Percentiles rank a stretch among this genome's conserved stretches.
These are phyloP conservation scores for Micromonas commoda DNA, from an alignment of 139 green algal species.

Conservation along the genomic window DNA sequence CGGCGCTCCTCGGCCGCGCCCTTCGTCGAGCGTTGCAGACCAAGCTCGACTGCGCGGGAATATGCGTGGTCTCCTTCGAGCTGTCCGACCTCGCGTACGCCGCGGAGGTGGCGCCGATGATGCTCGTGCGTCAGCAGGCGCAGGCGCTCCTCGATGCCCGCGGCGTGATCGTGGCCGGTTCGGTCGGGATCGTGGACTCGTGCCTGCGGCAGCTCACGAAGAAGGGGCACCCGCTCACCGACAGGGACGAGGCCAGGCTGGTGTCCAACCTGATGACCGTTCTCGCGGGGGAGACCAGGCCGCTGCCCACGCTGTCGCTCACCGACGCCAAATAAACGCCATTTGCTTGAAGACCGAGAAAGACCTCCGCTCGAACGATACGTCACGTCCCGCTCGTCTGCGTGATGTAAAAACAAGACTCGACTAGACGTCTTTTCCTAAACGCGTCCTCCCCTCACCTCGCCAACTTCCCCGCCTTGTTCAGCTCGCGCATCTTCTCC, in stretches of 20 bases:
- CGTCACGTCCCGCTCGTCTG: too few species aligned
- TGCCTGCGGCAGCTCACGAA: neutral
- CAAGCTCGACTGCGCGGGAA: neutral
- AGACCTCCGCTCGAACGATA: too few species aligned
- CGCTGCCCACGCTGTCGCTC: neutral
- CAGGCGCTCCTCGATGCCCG: neutral
- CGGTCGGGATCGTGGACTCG: neutral
- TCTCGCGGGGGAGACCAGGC: neutral
- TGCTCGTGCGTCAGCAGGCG: neutral
- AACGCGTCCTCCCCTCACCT: neutral
- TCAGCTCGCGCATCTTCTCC: constrained; percentile 1
- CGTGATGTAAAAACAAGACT: too few species aligned
- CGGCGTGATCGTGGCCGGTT: neutral
- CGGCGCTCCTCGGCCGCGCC: neutral
- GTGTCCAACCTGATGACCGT: neutral
- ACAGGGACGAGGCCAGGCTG: neutral
- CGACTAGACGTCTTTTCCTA: neutral
- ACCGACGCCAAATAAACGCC: neutral
- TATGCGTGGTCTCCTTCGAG: neutral
- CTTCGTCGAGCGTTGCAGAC: neutral
- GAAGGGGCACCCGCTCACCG: neutral
- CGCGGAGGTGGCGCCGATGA: neutral
- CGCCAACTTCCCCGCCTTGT: constrained; percentile 3
- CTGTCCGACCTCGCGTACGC: neutral
- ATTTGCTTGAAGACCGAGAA: too few species aligned